phyloP scores from a whole-genome alignment of 768 basidiomycete species.

The Jaapia argillacea region DNA sequence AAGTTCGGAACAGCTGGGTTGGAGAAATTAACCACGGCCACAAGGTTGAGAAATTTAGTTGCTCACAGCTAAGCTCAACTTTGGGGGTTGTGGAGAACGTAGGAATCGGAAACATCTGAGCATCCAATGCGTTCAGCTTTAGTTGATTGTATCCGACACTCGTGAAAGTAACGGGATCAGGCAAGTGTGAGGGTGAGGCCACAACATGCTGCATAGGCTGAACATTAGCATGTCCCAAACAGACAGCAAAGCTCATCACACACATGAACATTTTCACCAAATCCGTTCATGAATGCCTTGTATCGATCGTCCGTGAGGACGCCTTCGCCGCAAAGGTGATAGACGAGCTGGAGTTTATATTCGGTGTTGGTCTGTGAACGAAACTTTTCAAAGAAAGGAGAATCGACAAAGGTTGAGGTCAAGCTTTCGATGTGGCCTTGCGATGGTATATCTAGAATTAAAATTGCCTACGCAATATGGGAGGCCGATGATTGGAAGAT shows the following conservation, averaged over 20 bases:
- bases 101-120: slow-evolving; percentile 63
- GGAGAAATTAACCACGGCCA: not conserved
- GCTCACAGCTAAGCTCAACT: no score
- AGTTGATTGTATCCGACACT: slow-evolving; percentile 65
- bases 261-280: slow-evolving; percentile 55
- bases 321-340: slow-evolving; percentile 62
- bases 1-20: not conserved
- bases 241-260: no score
- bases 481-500: not conserved
- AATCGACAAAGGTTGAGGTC: slow-evolving; percentile 33
- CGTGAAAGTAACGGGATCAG: slow-evolving; percentile 66
- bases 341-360: slow-evolving; percentile 41
- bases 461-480: slow-evolving; percentile 32
- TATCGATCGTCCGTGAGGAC: slow-evolving; percentile 68
- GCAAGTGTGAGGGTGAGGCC: slow-evolving; percentile 48
- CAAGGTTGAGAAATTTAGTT: slow-evolving; percentile 26
- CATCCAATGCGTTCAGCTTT: slow-evolving; percentile 61
- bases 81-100: no score
- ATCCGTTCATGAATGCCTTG: slow-evolving; percentile 59
- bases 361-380: slow-evolving; percentile 28
- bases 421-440: slow-evolving; percentile 44
- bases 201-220: slow-evolving; percentile 58
- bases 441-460: slow-evolving; percentile 68
- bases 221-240: slow-evolving; percentile 4
- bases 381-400: slow-evolving; percentile 33